These are phyloP conservation scores for Aphanomyces astaci DNA, from an alignment of 352 stramenopile species.

Conservation along the genomic window DNA sequence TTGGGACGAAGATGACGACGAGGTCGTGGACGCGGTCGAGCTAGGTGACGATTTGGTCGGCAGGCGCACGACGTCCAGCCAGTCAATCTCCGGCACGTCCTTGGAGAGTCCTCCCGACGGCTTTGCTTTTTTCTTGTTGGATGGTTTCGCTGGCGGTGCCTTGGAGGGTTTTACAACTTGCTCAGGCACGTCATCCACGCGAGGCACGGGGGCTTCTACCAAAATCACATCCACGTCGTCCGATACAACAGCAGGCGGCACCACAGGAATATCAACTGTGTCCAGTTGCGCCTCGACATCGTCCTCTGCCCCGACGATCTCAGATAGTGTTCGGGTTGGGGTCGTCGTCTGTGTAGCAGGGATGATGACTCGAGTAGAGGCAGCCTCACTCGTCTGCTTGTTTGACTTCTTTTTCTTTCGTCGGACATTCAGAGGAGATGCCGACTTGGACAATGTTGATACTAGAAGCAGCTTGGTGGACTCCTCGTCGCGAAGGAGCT, in stretches of 20 bases:
- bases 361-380: background rate
- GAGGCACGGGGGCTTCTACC: no score
- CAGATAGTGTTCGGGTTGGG: background rate
- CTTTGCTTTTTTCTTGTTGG: slow-evolving; percentile 5
- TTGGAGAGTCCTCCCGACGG: no score
- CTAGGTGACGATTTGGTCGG: slow-evolving; percentile 8
- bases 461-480: no score
- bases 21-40: background rate
- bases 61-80: background rate
- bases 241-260: background rate
- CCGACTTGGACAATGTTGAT: no score
- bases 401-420: slow-evolving; percentile 12
- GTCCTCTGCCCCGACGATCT: background rate
- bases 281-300: background rate
- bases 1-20: background rate
- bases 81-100: slow-evolving; percentile 6
- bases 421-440: background rate
- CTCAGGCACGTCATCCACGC: background rate
- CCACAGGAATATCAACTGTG: background rate
- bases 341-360: background rate
- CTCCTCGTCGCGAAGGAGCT: background rate
- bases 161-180: no score
- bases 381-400: slow-evolving; percentile 1
- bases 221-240: background rate
- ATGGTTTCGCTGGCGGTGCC: background rate